Base-by-base conservation (phyloP, 2,329 filamentous ascomycete species). In the Aaosphaeria pasadenensis region DNA sequence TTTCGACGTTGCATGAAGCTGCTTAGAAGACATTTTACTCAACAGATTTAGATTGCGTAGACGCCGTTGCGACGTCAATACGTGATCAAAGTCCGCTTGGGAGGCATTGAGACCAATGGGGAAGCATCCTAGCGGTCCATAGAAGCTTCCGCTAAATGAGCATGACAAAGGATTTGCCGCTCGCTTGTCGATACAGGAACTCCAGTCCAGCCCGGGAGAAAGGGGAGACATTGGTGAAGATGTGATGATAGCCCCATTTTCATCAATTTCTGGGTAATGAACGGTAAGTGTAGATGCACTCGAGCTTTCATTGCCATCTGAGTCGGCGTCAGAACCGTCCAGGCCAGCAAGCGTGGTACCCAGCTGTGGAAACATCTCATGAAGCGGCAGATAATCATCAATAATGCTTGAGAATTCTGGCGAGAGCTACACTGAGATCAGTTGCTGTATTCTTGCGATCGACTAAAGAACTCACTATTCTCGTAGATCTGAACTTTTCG, bases 81-180 rank as follows among this genome's bases (percentile, higher is more conserved):
- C 58, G 39, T 64, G 58, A 28, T 63, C 50, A 44, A 67, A 70
- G 43, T 68, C 67, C 28, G 53, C 46, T 41, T 57, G 58, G 24
- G 64, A 62, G 6, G 59, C 61, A 42, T 66, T 54, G 5, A 70
- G 45, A 11, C 67, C 67, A 41, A 70, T 61, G 4, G 67, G 67
- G 48, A 70, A 70, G 49, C 67, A 70, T 2, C 67, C 67, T 6
- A 69, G 42, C 6, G 58, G 47, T 5, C 51, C 57, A 44, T 66
- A 67, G 31, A 51, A 44, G 2, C 49, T 50, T n/a, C 66, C 66
- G 13, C 56, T 51, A 39, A 53, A 60, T 2, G 66, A 69, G 43
- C 56, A 65, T 11, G 66, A 70, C 2, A 70, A 54, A 9, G 67
- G 64, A 45, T 70, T 63, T 17, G 54, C 54, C 5, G 47, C 40